Evolutionary conservation across 2,329 filamentous ascomycete genomes (phyloP), one percentile per base, ranked within the genome.

Genomic region (Paecilomyces formosus): DNA sequence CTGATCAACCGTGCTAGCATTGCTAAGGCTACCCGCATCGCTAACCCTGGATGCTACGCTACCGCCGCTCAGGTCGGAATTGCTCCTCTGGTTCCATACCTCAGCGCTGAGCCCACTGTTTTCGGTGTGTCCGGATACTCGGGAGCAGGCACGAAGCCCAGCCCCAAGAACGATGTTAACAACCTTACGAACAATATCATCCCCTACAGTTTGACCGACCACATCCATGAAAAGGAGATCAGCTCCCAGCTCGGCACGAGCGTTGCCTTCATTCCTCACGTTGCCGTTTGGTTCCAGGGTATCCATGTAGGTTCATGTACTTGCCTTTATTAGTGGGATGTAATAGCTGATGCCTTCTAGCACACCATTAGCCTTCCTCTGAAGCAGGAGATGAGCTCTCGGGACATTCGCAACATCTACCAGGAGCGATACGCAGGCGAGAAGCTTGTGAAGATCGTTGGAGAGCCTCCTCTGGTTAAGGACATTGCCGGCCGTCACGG

Each of bases 371-470:
- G 86, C 70, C 90, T 97, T 55, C 93, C 93, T 12, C 81, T 99
- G 8, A 88, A 88, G 70, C 83, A 93, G 75, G 83, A 85, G 61
- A 95, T 97, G 89, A 90, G 86, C 2, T 92, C 90, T 50, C 88
- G 94, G 56, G 92, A 97, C 72, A 91, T 99, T 66, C 86, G 94
- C 62, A 90, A 96, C 70, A 80, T 97, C 59, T 99, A 96, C 81
- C 93, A 97, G 76, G 93, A 97, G 68, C 85, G 93, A 24, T 99
- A 96, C 70, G 93, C 93, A 5, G 92, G 92, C 55, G 94, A 97
- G 82, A 93, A 92, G 78, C 86, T 99, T 15, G 88, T 99, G 72
- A 96, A 94, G 82, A 85, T 97, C 21, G 84, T 90, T 3, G 93
- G 93, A 57, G 93, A 97, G 74, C 84, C 89, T 0, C 94, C 93